Base-by-base conservation (phyloP, 176 grass and related monocot genomes). In the Phragmites australis region DNA sequence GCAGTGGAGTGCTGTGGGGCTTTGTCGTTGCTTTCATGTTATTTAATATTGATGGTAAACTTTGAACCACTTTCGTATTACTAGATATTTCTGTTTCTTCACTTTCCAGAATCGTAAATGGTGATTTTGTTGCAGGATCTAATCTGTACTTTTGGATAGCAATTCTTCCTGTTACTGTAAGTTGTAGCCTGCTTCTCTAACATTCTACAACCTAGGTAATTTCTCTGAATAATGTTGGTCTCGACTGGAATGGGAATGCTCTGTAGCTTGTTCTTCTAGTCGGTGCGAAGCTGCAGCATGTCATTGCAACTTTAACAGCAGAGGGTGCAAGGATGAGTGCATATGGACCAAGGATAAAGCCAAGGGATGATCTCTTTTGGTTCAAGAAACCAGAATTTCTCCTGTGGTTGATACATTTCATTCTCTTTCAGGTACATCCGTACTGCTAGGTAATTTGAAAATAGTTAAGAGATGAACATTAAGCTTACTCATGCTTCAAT, bases 111-210 rank as follows among this genome's bases (percentile, higher is more conserved):
- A 0, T 79, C 9, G 9, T 43, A 78, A 41, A 75, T 65, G 53
- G n/a, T 47, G 30, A 49, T 78, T 56, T 74, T 85, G 11, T 91
- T 89, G 74, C 87, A 98, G 96, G 96, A 79, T 90, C 88, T 30
- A 94, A 98, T 84, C 88, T 98, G 17, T 98, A 98, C 86, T 94
- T 98, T 77, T 98, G 96, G 96, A 95, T 98, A 91, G 96, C 96
- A 45, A 93, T 98, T 80, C 91, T 98, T 70, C 96, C 96, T 44
- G 83, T 91, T 61, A 43, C 86, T 51, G 96, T 95, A 80, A 93
- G 88, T 88, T 62, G 40, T 34, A 53, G 21, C 41, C 19, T 50
- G 19, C 21, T 70, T 84, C 40, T 51, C 62, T 4, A 47, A 81
- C 39, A 72, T 62, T 61, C 3, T 52, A 31, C 14, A 75, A n/a